Evolutionary conservation across 2,329 filamentous ascomycete species (phyloP).

Genomic region (Neofusicoccum ribis): DNA sequence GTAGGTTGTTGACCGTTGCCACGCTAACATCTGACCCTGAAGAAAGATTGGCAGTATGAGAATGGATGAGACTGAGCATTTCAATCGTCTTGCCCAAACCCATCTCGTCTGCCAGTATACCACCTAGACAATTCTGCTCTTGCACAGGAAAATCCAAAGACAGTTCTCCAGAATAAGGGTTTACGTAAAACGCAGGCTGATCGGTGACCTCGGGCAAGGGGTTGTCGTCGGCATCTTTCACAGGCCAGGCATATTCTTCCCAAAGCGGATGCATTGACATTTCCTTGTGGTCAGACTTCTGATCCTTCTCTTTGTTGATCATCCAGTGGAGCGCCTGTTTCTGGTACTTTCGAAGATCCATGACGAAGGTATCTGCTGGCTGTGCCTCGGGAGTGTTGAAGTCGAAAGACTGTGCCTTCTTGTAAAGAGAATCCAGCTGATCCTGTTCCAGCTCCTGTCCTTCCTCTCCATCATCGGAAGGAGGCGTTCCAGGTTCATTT

Average conservation of each 20-base stretch:
- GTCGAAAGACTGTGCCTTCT: conserved; percentile 95
- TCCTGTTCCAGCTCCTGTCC: conserved; percentile 92
- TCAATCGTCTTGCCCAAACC: conserved; percentile 97
- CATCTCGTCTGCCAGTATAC: conserved; percentile 96
- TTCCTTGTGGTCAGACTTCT: conserved; percentile 65
- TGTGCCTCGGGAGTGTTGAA: conserved; percentile 87
- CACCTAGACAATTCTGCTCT: conserved; percentile 91
- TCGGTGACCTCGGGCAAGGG: conserved; percentile 65
- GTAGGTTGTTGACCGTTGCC: conserved; percentile 60
- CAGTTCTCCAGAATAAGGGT: conserved; percentile 93
- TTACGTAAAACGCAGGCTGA: conserved; percentile 83
- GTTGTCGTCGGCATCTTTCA: conserved; percentile 82
- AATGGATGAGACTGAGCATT: conserved; percentile 91
- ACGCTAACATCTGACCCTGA: conserved; percentile 27
- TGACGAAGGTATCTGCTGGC: conserved; percentile 75
- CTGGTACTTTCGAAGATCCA: conserved; percentile 88
- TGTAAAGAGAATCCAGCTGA: conserved; percentile 90
- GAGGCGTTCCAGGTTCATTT: conserved; percentile 38
- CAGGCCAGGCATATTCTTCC: conserved; percentile 93
- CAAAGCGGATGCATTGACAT: conserved; percentile 93
- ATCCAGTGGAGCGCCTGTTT: conserved; percentile 97
- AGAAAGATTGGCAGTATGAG: conserved; percentile 65
- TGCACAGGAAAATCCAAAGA: conserved; percentile 89
- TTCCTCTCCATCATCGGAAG: conserved; percentile 69
- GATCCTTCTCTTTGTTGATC: conserved; percentile 85